Conservation (phyloP, 805 yeast species). For the Candida golubevii region DNA sequence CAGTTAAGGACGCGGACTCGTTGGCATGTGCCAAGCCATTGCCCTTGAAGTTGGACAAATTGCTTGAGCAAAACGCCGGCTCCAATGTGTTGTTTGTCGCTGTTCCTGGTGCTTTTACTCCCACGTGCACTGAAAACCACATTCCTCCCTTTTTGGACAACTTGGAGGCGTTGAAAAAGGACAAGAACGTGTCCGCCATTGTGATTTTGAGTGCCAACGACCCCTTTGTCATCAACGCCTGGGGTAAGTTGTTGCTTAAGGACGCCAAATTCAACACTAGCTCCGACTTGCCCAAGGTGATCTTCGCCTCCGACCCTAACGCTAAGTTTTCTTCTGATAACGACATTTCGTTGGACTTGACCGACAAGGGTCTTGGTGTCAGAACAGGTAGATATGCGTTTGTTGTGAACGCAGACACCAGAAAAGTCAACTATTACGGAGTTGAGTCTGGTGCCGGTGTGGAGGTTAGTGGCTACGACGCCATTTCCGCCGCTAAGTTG, state of each 20-base stretch:
- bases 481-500: slow-evolving; percentile 35
- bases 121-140: slow-evolving; percentile 43
- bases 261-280: slow-evolving; percentile 14
- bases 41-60: slow-evolving; percentile 30
- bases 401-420: slow-evolving; percentile 38
- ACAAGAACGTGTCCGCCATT: slow-evolving; percentile 28
- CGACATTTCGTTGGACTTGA: slow-evolving; percentile 32
- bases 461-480: slow-evolving; percentile 33
- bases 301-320: slow-evolving; percentile 39
- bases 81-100: slow-evolving; percentile 32
- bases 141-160: slow-evolving; percentile 35
- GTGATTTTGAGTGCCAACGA: slow-evolving; percentile 40
- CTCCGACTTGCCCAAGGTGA: slow-evolving; percentile 22
- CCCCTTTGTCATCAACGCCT: slow-evolving; percentile 40
- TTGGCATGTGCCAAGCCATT: slow-evolving; percentile 36
- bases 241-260: slow-evolving; percentile 40
- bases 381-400: slow-evolving; percentile 40
- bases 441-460: slow-evolving; percentile 32
- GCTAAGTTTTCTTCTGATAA: slow-evolving; percentile 29
- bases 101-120: slow-evolving; percentile 44
- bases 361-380: slow-evolving; percentile 34
- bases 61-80: slow-evolving; percentile 22
- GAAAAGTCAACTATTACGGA: slow-evolving; percentile 37
- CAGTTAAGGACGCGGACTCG: slow-evolving; percentile 20
- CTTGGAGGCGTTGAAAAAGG: slow-evolving; percentile 25